Conservation (phyloP, 1,139 yeast genomes). For the Lizanozyma gosingica region DNA sequence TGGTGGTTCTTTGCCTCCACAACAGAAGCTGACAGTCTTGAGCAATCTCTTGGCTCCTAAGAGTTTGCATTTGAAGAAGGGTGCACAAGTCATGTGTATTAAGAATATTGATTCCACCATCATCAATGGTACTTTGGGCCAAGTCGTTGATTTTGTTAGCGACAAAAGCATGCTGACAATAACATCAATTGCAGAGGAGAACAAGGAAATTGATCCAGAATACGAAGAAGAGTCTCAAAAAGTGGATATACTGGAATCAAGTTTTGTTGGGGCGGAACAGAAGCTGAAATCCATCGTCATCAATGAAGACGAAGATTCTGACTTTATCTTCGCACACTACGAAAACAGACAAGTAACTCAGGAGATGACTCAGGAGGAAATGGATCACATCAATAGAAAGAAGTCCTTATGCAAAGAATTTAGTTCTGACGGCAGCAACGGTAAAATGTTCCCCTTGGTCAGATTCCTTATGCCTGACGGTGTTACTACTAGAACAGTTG, state of each 20-base stretch:
- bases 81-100: conserved; percentile 95
- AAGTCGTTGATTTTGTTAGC: conserved; percentile 42
- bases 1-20: conserved; percentile 45
- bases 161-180: conserved; percentile 25
- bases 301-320: not conserved
- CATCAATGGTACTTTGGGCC: conserved; percentile 91
- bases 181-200: conserved; percentile 11
- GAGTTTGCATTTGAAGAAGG: conserved; percentile 53
- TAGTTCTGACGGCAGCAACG: conserved; percentile 22
- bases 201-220: conserved; percentile 7
- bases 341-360: conserved; percentile 11
- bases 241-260: conserved; percentile 3
- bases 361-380: conserved; percentile 9
- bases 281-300: conserved; percentile 1
- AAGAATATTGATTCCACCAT: conserved; percentile 80
- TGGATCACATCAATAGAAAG: conserved; percentile 6
- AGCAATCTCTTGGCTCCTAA: conserved; percentile 69
- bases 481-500: conserved; percentile 52
- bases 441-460: conserved; percentile 59
- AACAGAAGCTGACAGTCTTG: conserved; percentile 33
- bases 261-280: conserved; percentile 5
- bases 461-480: conserved; percentile 66
- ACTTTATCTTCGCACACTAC: conserved; percentile 1
- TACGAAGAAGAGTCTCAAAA: not conserved
- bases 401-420: conserved; percentile 20